Base-by-base conservation (phyloP, 2,329 filamentous ascomycete species). In the Phaeomoniella chlamydospora region DNA sequence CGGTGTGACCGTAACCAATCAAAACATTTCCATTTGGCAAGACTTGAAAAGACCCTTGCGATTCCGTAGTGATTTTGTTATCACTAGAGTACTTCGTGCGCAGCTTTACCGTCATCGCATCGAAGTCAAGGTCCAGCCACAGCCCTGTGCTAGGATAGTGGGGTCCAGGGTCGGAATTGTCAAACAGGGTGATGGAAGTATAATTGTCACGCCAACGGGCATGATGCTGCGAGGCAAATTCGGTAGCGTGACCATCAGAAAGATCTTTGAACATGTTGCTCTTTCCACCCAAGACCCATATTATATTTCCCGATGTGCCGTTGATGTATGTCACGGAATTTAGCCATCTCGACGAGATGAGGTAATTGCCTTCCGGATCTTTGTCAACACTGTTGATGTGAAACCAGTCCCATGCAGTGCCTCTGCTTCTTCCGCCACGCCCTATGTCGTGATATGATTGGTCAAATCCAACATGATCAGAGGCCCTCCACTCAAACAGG, bases 1-100 rank as follows among this genome's bases (percentile, higher is more conserved):
- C 64, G 13, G 62, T 58, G 0, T 59, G 62, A 3, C 72, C 71
- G 70, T 71, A 77, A 41, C 69, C 68, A 19, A 76, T 63, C 30
- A 76, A 53, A 4, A 63, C 62, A 39, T 72, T 67, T 19, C 66
- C 66, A 36, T 65, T 64, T 0, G 66, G 61, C 0, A 77, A 58
- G 4, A 70, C 45, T 42, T 77, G 72, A 18, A 68, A 64, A 39
- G 61, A 67, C 1, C 65, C 66, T 40, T 70, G 67, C 0, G 68
- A 70, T 32, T 60, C 65, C 17, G 67, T 62, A 0, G 62, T 53
- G 5, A 73, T 52, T 4, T 55, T 51, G 37, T 70, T 64, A 1
- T 67, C 14, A 67, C 0, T 67, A 64, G 34, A 60, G 55, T 47
- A 63, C 68, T 15, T 61, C 57, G 35, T 58, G 56, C 19, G 30